These are phyloP conservation scores for Phytophthora macrochlamydospora DNA, from an alignment of 352 stramenopile species.

Conservation along the genomic window DNA sequence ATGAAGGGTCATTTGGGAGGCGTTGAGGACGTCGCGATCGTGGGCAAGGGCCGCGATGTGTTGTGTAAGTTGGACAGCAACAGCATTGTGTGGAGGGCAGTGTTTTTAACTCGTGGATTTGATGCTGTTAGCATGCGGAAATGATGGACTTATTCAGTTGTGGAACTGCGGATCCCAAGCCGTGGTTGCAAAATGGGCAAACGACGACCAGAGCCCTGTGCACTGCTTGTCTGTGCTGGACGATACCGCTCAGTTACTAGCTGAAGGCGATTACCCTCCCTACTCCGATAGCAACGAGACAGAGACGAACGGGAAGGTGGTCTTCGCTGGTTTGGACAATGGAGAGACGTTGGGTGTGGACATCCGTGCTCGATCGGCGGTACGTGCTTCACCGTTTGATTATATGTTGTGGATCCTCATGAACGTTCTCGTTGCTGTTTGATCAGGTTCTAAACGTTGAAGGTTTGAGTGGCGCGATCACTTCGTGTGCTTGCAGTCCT, in stretches of 20 bases:
- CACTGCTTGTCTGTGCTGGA: conserved; percentile 58
- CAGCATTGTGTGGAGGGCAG: conserved; percentile 8
- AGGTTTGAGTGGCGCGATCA: conserved; percentile 37
- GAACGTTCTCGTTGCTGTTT: neutral
- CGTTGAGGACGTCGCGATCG: conserved; percentile 61
- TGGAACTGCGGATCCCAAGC: conserved; percentile 68
- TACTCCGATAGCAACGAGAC: conserved; percentile 35
- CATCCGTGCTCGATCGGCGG: conserved; percentile 45
- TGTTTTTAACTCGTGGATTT: neutral
- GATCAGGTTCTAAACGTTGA: conserved; percentile 50
- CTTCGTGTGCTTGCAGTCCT: conserved; percentile 38
- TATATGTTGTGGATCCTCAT: no score
- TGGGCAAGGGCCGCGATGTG: conserved; percentile 71
- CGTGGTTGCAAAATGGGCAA: conserved; percentile 64
- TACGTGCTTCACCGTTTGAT: conserved; percentile 9
- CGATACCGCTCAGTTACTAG: conserved; percentile 27
- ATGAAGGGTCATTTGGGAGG: conserved; percentile 64
- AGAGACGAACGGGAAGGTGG: conserved; percentile 66
- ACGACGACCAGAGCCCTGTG: conserved; percentile 55
- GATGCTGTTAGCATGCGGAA: conserved; percentile 54
- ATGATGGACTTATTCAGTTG: conserved; percentile 65
- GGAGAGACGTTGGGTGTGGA: conserved; percentile 67
- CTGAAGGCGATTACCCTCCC: conserved; percentile 12
- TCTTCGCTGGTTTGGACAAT: conserved; percentile 71
- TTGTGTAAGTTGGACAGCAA: conserved; percentile 51